Percentiles rank a stretch among this genome's conserved stretches.
Conservation (phyloP, 495 filamentous ascomycete genomes). For the Wilcoxina mikolae region DNA sequence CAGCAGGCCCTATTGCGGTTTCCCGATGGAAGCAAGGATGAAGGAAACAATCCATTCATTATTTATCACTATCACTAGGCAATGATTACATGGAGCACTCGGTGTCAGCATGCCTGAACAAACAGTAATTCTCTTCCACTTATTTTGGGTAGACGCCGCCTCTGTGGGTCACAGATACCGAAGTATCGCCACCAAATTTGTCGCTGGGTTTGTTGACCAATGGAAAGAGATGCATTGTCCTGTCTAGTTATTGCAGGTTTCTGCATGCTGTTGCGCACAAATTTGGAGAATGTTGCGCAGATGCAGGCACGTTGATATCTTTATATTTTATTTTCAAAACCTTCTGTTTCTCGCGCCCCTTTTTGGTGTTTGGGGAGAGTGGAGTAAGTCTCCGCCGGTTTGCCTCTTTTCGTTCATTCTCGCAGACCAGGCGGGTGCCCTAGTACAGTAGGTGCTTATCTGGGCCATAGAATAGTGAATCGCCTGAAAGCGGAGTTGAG, state of each 20-base stretch:
- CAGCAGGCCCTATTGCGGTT: not conserved
- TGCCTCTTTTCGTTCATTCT: not conserved
- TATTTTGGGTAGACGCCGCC: too few relatives aligned
- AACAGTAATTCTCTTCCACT: too few relatives aligned
- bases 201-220: not conserved
- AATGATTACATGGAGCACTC: too few relatives aligned
- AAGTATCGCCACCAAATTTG: too few relatives aligned
- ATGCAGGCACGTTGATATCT: slow-evolving; percentile 1
- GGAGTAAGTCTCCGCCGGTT: not conserved
- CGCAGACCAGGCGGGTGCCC: not conserved
- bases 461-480: not conserved
- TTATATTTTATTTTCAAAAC: not conserved
- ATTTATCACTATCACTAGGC: too few relatives aligned
- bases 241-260: not conserved
- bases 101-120: not conserved
- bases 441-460: not conserved
- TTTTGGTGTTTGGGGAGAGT: not conserved
- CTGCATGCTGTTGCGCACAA: not conserved
- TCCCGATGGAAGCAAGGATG: not conserved
- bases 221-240: not conserved
- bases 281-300: not conserved
- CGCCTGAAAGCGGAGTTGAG: not conserved
- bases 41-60: not conserved
- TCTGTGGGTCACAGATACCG: too few relatives aligned
- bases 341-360: not conserved